Percentiles rank a stretch among this genome's conserved stretches.
phyloP scores from a whole-genome alignment of 2,329 filamentous ascomycete genomes.

The Byssothecium circinans region DNA sequence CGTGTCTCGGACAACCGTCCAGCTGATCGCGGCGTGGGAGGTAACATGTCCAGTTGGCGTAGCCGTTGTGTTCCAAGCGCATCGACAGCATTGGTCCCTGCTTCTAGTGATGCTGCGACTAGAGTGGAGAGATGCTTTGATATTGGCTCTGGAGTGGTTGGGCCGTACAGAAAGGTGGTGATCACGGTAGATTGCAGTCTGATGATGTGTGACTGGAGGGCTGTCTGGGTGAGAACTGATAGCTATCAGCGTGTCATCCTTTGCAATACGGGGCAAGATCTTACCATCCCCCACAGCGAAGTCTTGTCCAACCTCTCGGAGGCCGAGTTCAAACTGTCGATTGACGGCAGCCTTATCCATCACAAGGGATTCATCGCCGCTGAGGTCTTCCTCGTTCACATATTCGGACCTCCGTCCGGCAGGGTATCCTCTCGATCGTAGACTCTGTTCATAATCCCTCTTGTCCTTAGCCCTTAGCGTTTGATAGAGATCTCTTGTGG shows the following conservation, averaged over 20 bases:
- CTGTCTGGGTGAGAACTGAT: constrained; percentile 34
- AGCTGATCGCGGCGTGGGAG: constrained; percentile 20
- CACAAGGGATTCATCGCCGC: constrained; percentile 31
- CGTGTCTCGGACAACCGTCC: constrained; percentile 15
- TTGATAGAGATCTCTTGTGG: constrained; percentile 35
- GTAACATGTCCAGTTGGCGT: constrained; percentile 23
- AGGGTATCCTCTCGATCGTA: constrained; percentile 35
- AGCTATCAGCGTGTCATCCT: constrained; percentile 1
- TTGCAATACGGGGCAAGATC: background rate
- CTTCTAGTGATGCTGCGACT: constrained; percentile 32
- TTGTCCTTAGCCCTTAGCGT: constrained; percentile 37
- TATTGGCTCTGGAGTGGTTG: constrained; percentile 35
- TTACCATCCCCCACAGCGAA: constrained; percentile 41
- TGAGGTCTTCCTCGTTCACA: constrained; percentile 27
- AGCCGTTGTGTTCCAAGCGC: constrained; percentile 29
- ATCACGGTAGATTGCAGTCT: constrained; percentile 36
- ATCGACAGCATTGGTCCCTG: constrained; percentile 32
- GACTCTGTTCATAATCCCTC: constrained; percentile 32
- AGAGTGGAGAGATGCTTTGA: constrained; percentile 35
- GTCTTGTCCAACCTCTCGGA: constrained; percentile 28
- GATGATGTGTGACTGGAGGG: constrained; percentile 41
- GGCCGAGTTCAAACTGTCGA: constrained; percentile 33
- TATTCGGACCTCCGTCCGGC: constrained; percentile 28
- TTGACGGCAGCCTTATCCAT: constrained; percentile 38
- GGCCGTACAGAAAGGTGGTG: constrained; percentile 39